Conservation (phyloP, 2,329 filamentous ascomycete genomes). For the Nemania abortiva region DNA sequence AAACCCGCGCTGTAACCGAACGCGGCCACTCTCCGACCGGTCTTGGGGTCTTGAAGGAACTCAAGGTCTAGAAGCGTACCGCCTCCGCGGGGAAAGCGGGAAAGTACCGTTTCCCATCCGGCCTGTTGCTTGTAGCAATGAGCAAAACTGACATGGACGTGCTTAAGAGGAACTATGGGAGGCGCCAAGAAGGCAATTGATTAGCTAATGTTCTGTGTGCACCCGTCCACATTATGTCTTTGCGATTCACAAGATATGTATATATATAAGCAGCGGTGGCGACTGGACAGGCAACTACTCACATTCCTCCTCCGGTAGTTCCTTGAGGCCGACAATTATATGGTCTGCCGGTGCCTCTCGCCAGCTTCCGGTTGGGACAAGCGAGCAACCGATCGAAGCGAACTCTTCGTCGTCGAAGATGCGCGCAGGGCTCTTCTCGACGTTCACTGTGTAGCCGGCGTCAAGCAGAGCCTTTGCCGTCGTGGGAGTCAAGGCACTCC, state of each 20-base stretch:
- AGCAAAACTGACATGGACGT: slow-evolving; percentile 75
- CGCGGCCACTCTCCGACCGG: slow-evolving; percentile 76
- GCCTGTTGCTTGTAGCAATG: slow-evolving; percentile 81
- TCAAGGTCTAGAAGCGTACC: slow-evolving; percentile 88
- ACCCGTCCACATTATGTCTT: not conserved
- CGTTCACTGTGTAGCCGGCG: slow-evolving; percentile 75
- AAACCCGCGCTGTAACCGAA: slow-evolving; percentile 84
- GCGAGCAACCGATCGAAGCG: slow-evolving; percentile 70
- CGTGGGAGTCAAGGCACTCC: slow-evolving; percentile 57
- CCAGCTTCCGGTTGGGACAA: slow-evolving; percentile 77
- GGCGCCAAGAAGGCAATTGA: slow-evolving; percentile 4
- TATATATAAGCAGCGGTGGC: not conserved
- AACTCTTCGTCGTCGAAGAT: slow-evolving; percentile 75
- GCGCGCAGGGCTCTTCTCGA: slow-evolving; percentile 75
- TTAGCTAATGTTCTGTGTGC: slow-evolving; percentile 14
- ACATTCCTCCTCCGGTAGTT: slow-evolving; percentile 78
- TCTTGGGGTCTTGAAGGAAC: slow-evolving; percentile 78
- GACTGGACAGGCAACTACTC: slow-evolving; percentile 44
- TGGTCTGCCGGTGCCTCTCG: slow-evolving; percentile 73
- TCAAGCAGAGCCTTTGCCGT: slow-evolving; percentile 71
- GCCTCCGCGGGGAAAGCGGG: slow-evolving; percentile 80
- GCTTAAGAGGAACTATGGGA: slow-evolving; percentile 71
- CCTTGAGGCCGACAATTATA: slow-evolving; percentile 82
- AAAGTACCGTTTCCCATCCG: slow-evolving; percentile 83
- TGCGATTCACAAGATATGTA: not conserved